Evolutionary conservation across 2,329 filamentous ascomycete genomes (phyloP), one percentile per base, ranked within the genome.

Genomic region (Fusarium odoratissimum): DNA sequence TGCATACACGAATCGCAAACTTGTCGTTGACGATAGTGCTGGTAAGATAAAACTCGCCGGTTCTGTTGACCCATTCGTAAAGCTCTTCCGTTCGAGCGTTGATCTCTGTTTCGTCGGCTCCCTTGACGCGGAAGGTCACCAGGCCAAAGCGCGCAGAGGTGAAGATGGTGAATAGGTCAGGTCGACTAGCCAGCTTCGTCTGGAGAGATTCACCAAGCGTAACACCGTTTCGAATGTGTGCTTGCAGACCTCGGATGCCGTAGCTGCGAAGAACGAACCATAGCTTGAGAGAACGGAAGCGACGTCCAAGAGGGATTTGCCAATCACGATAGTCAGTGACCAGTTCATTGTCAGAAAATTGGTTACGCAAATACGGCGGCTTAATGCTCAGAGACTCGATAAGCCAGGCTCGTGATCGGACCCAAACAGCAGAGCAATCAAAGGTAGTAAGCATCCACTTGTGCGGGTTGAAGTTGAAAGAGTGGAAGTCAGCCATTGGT

Each of bases 391-490:
- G 88, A 1, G 95, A 92, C 67, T 91, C 87, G 42, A 92, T 94
- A 19, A 98, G 88, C 82, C 95, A 91, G 61, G 86, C 84, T 23
- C 95, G 89, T 76, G 91, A 88, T 70, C 91, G 91, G 54, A 98
- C 91, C 83, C 90, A 98, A 49, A 97, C 87, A 72, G 92, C 92
- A 60, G 92, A 94, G 77, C 86, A 89, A 80, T 98, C 95, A 77
- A 98, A 98, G 82, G 97, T 97, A 63, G 94, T 95, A n/a, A 98
- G 90, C 55, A 98, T 87, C 95, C 95, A 98, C 85, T 98, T 98
- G 87, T 98, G 95, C 89, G 97, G 93, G 85, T 98, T 98, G 85
- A 95, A 90, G 83, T 97, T 92, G 88, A 97, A 97, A 72, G 92
- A 95, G 84, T 97, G 93, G 79, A 97, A 95, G 31, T 57, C n/a